A percentile compares a stretch with the other conserved stretches of the same genome.
phyloP scores from a whole-genome alignment of 2,329 filamentous ascomycete species.

The Dactylella cylindrospora region DNA sequence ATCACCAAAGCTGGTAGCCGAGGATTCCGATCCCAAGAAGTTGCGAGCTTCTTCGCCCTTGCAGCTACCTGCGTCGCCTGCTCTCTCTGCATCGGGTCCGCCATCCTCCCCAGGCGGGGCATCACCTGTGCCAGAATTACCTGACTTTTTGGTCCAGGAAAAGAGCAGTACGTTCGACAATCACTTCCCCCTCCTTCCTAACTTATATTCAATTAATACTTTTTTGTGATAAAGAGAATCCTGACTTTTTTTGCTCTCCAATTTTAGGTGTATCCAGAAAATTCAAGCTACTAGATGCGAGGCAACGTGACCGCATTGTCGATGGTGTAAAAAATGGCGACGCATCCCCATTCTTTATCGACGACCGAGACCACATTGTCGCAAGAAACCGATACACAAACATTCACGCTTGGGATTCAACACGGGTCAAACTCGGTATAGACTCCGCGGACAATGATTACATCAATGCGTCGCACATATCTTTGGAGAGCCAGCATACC shows the following conservation, averaged over 20 bases:
- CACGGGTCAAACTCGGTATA: constrained; percentile 78
- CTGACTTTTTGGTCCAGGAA: constrained; percentile 27
- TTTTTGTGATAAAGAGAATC: too few relatives aligned
- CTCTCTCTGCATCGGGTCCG: constrained; percentile 24
- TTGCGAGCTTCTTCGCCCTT: constrained; percentile 38
- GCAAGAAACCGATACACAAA: constrained; percentile 73
- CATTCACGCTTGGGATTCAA: constrained; percentile 85
- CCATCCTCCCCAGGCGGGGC: constrained; percentile 9
- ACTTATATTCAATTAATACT: too few relatives aligned
- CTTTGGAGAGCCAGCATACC: constrained; percentile 58
- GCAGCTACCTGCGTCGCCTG: constrained; percentile 24
- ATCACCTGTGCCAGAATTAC: constrained; percentile 9
- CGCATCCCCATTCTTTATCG: constrained; percentile 42
- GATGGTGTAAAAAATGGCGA: constrained; percentile 16
- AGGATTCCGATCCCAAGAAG: constrained; percentile 41
- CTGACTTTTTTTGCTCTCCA: not conserved
- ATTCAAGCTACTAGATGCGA: constrained; percentile 33
- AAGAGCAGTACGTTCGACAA: constrained; percentile 18
- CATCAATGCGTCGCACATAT: constrained; percentile 77
- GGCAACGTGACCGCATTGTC: constrained; percentile 25
- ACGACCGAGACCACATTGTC: constrained; percentile 44
- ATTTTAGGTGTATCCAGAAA: constrained; percentile 16
- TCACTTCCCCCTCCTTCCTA: not conserved
- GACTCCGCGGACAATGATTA: constrained; percentile 73
- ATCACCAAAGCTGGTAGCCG: constrained; percentile 26